These are phyloP conservation scores for Acidomyces sp. DNA, from an alignment of 495 filamentous ascomycete genomes.

Conservation along the genomic window DNA sequence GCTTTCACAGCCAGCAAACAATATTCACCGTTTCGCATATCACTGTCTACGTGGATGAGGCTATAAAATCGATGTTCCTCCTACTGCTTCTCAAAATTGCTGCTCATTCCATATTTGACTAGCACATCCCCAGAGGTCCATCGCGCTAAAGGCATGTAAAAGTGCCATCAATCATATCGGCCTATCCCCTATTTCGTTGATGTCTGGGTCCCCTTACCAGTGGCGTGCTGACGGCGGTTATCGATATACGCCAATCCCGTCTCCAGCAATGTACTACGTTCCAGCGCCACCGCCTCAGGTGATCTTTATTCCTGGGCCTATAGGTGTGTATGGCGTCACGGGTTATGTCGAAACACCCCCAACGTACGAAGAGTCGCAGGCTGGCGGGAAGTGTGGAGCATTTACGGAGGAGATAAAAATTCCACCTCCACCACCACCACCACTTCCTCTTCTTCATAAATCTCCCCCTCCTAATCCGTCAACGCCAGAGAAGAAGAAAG, in stretches of 20 bases:
- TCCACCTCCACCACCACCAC: neutral
- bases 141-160: neutral
- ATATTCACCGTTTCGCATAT: neutral
- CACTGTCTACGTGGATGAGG: neutral
- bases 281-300: neutral
- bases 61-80: neutral
- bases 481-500: slow-evolving; percentile 5
- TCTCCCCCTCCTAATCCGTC: neutral
- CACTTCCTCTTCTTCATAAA: neutral
- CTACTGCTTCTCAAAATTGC: neutral
- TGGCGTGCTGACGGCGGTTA: slow-evolving; percentile 8
- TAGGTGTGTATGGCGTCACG: slow-evolving; percentile 2
- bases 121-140: neutral
- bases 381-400: no score
- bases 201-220: slow-evolving; percentile 1
- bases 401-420: neutral
- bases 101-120: neutral
- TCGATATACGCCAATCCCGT: neutral
- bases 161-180: neutral
- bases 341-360: neutral
- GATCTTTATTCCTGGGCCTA: slow-evolving; percentile 1
- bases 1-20: no score
- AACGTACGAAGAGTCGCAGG: neutral
- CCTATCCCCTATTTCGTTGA: neutral
- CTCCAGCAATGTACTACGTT: neutral